phyloP scores from a whole-genome alignment of 305 asterid species.

The Fraxinus sp. region DNA sequence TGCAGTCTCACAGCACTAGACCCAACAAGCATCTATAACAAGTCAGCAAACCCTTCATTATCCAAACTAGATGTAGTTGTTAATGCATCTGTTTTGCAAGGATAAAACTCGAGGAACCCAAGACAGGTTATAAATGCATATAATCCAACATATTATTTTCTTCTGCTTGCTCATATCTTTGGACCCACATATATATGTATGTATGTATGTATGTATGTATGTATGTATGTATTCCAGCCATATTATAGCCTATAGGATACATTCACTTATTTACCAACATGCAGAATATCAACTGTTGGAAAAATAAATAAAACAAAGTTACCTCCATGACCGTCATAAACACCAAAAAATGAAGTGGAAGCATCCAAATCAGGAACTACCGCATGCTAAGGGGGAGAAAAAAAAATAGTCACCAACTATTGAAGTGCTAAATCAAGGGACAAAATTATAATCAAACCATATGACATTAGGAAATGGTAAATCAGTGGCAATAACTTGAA shows the following conservation, averaged over 20 bases:
- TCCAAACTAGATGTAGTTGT: background rate
- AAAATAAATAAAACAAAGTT: conserved; percentile 32
- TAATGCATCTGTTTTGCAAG: background rate
- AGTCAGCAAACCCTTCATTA: background rate
- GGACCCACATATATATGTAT: background rate
- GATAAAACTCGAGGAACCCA: background rate
- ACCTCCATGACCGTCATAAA: conserved; percentile 98
- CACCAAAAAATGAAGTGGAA: conserved; percentile 88
- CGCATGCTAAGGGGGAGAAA: conserved; percentile 59
- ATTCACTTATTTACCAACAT: background rate
- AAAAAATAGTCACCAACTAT: conserved; percentile 11
- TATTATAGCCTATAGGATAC: background rate
- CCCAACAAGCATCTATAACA: background rate
- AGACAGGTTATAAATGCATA: background rate
- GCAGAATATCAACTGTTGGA: conserved; percentile 1
- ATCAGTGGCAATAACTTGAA: background rate
- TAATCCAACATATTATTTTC: background rate
- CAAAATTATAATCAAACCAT: background rate
- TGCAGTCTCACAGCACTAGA: background rate
- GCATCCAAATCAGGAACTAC: conserved; percentile 72
- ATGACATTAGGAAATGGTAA: background rate
- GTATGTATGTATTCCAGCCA: background rate
- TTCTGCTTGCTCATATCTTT: background rate
- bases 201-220: too few species aligned
- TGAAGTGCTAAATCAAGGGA: background rate